phyloP scores from a whole-genome alignment of 352 stramenopile species.

The Pseudoperonospora humuli region DNA sequence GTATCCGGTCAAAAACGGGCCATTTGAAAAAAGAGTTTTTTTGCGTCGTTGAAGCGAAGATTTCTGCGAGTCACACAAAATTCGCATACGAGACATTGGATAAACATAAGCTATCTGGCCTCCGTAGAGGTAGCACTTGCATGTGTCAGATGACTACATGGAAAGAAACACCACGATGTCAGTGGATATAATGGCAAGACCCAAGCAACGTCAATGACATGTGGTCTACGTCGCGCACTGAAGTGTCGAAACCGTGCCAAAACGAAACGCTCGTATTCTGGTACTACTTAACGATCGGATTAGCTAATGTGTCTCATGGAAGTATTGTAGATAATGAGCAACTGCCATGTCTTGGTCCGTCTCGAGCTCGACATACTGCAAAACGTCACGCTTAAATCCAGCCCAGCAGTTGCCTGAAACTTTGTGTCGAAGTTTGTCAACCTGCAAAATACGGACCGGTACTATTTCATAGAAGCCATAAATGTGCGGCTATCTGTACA shows the following conservation, averaged over 20 bases:
- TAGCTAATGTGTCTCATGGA: conserved; percentile 4
- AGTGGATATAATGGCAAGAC: neutral
- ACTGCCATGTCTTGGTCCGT: neutral
- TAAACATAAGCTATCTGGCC: too few species aligned
- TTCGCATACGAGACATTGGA: neutral
- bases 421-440: too few species aligned
- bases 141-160: neutral
- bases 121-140: too few species aligned
- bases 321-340: neutral
- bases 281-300: neutral
- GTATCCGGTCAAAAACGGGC: conserved; percentile 7
- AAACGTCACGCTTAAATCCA: neutral
- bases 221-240: neutral
- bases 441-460: too few species aligned
- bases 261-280: neutral
- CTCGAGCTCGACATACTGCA: neutral
- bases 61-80: neutral
- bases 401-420: neutral
- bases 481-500: too few species aligned
- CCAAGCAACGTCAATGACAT: neutral
- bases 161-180: neutral
- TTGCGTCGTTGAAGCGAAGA: conserved; percentile 6
- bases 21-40: neutral
- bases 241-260: neutral
- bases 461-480: too few species aligned